Percentiles rank a stretch among this genome's conserved stretches.
Evolutionary conservation across 768 basidiomycete species (phyloP).

Genomic region (Boletus vinaceobasis): DNA sequence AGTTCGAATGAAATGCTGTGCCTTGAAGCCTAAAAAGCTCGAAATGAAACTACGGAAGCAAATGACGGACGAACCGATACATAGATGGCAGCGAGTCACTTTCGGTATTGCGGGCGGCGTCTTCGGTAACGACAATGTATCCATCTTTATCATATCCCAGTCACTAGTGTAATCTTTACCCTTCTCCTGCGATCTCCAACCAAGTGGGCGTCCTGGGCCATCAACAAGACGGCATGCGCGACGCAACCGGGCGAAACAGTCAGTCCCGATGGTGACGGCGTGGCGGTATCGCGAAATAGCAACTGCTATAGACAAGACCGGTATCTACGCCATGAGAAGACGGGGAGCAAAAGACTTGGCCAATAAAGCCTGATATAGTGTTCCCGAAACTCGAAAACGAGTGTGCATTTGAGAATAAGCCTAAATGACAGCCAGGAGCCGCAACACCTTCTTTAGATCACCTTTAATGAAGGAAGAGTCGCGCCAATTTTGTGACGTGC

Average conservation of each 20-base stretch:
- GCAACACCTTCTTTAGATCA: not conserved
- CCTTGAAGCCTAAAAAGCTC: not conserved
- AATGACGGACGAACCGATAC: not conserved
- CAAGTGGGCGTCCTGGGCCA: not conserved
- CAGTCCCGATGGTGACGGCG: slow-evolving; percentile 2
- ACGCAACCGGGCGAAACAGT: not conserved
- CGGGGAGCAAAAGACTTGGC: not conserved
- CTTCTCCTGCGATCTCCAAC: not conserved
- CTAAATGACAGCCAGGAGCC: not conserved
- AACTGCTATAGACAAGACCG: not conserved
- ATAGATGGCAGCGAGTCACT: not conserved
- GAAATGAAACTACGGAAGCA: not conserved
- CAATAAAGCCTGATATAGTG: slow-evolving; percentile 8
- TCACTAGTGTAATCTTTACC: not conserved
- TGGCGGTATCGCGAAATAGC: not conserved
- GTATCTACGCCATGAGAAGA: not conserved
- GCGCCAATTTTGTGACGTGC: not conserved
- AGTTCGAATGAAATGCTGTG: not conserved
- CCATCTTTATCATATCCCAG: not conserved
- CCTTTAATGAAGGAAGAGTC: not conserved
- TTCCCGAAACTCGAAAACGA: not conserved
- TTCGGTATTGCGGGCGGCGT: not conserved
- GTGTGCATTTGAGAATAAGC: not conserved
- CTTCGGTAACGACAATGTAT: not conserved
- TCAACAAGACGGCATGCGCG: slow-evolving; percentile 3